Evolutionary conservation across 306 rosid genomes (phyloP), one percentile per base, ranked within the genome.

Genomic region (Prunus salicina): DNA sequence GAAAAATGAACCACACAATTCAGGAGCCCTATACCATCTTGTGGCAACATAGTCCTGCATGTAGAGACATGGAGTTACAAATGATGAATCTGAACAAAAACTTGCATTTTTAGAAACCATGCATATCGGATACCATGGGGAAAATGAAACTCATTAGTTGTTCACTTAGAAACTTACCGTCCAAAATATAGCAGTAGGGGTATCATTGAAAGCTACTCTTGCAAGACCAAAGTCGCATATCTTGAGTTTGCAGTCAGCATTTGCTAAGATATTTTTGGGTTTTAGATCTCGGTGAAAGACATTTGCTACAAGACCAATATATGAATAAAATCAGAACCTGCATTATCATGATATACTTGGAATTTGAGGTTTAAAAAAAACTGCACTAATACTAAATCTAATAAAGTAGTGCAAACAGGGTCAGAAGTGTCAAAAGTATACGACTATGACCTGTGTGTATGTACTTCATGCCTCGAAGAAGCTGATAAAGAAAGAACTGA

Each of bases 21-120:
- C 99, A 62, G 99, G 99, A 76, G 99, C 99, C 85, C 99, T 89
- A 77, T 96, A 96, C 99, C 99, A 96, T 84, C 99, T 90, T 43
- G 99, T 96, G 62, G 99, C 98, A 67, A 92, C 99, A 78, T 96
- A 96, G 79, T 96, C 99, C 99, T 96, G 86, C 57, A 72, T 73
- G 52, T 45, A 69, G 19, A 79, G 76, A 79, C 79, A 75, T 8
- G 68, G 61, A 79, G 56, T 66, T 65, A 82, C 66, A 24, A 62
- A 49, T 34, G 8, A 53, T 13, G 14, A 51, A 71, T 10, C 41
- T 34, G 46, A n/a, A 51, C 41, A 2, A 28, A 13, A 64, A 3
- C 22, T 45, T 19, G 18, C 66, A 77, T 19, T 41, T 25, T 38
- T 38, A 68, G 32, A 27, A 25, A 43, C 25, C 13, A 28, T 46